A percentile compares a stretch with the other conserved stretches of the same genome.
phyloP scores from a whole-genome alignment of 441 rosid genomes.

The Pelargonium citronellum region DNA sequence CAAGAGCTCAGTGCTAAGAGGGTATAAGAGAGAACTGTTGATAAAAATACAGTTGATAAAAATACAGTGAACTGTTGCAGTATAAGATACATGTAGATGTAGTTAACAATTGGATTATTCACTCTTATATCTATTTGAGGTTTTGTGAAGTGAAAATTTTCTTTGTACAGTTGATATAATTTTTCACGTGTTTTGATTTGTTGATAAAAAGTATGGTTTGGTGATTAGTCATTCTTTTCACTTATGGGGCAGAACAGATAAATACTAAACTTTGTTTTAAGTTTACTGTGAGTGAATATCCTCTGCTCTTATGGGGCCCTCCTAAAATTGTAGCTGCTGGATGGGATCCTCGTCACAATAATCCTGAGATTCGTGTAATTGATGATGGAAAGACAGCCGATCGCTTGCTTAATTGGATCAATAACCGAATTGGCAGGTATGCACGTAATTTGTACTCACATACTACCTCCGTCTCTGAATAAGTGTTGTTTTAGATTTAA shows the following conservation, averaged over 20 bases:
- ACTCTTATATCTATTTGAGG: no score
- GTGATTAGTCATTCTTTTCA: slow-evolving; percentile 27
- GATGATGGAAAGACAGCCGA: slow-evolving; percentile 87
- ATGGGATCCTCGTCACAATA: slow-evolving; percentile 52
- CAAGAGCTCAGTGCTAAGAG: no score
- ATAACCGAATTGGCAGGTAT: slow-evolving; percentile 76
- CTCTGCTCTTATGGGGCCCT: slow-evolving; percentile 88
- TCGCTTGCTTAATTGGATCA: slow-evolving; percentile 75
- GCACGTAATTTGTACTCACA: slow-evolving; percentile 15
- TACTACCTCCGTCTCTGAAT: no score
- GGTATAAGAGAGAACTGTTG: no score
- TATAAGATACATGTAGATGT: no score
- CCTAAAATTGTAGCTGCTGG: slow-evolving; percentile 54
- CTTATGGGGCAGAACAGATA: slow-evolving; percentile 78
- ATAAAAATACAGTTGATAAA: no score
- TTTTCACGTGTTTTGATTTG: not conserved
- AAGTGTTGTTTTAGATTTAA: no score
- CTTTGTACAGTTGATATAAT: not conserved
- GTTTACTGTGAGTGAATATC: slow-evolving; percentile 72
- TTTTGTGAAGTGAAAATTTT: not conserved
- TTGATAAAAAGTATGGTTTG: slow-evolving; percentile 13
- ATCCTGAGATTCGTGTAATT: slow-evolving; percentile 46
- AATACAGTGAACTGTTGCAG: no score
- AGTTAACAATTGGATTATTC: no score
- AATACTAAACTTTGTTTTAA: slow-evolving; percentile 78